Evolutionary conservation across 2,329 filamentous ascomycete genomes (phyloP).

Genomic region (Clarireedia paspali): DNA sequence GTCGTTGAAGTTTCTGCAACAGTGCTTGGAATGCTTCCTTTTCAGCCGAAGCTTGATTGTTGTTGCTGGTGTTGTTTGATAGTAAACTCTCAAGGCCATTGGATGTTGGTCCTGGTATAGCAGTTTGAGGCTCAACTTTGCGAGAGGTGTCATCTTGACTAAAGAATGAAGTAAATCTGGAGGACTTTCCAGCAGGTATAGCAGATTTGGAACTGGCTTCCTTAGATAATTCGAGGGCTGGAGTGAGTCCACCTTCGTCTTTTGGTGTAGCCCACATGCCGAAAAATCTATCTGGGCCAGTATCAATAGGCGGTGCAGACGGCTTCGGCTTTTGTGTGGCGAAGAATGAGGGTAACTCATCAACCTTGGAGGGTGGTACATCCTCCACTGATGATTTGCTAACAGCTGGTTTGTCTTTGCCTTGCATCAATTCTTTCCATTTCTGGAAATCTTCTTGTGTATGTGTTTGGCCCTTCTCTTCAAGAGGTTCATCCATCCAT

Average conservation of each 20-base stretch:
- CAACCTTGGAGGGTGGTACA: constrained; percentile 28
- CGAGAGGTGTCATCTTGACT: constrained; percentile 43
- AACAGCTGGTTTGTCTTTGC: constrained; percentile 22
- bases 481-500: constrained; percentile 73
- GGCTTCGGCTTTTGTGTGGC: constrained; percentile 43
- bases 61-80: constrained; percentile 10
- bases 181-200: constrained; percentile 59
- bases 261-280: constrained; percentile 42
- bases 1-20: constrained; percentile 68
- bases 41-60: constrained; percentile 45
- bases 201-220: constrained; percentile 35
- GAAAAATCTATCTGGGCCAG: constrained; percentile 73
- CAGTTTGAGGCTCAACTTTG: constrained; percentile 42
- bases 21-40: constrained; percentile 81
- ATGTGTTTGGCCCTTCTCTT: constrained; percentile 61
- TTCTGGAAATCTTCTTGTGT: constrained; percentile 90
- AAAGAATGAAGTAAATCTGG: constrained; percentile 81
- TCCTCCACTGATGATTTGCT: constrained; percentile 31
- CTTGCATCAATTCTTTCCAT: constrained; percentile 79
- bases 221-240: constrained; percentile 34
- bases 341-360: constrained; percentile 30
- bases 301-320: constrained; percentile 52
- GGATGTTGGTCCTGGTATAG: constrained; percentile 30
- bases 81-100: constrained; percentile 19
- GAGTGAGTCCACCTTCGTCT: constrained; percentile 37